phyloP scores from a whole-genome alignment of 139 green algal species.

The Desmodesmus armatus region DNA sequence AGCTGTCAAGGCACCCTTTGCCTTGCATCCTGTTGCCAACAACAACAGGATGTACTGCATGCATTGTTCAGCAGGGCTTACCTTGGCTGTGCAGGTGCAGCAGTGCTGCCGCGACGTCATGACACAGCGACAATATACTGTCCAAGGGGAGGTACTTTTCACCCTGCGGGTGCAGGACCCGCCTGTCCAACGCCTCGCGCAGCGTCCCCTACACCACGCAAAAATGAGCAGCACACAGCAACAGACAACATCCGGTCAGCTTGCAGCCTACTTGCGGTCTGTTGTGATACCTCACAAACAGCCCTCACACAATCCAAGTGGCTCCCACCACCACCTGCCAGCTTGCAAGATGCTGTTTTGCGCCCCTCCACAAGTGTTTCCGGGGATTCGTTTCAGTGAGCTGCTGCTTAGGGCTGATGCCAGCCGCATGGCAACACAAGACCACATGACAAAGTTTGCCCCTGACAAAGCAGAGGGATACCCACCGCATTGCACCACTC shows the following conservation, averaged over 20 bases:
- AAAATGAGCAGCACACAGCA: not conserved
- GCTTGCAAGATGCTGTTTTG: too few relatives aligned
- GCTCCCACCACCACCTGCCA: too few relatives aligned
- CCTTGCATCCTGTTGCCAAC: too few relatives aligned
- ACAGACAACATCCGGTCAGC: too few relatives aligned
- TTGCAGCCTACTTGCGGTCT: too few relatives aligned
- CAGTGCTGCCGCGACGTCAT: slow-evolving; percentile 55
- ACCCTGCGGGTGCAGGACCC: not conserved
- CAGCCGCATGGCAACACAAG: not conserved
- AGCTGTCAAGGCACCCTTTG: too few relatives aligned
- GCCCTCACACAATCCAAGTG: too few relatives aligned
- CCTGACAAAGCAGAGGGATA: not conserved
- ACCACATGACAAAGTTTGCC: too few relatives aligned
- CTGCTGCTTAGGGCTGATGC: not conserved
- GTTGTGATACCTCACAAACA: too few relatives aligned
- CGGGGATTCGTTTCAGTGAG: not conserved
- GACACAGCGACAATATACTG: slow-evolving; percentile 41
- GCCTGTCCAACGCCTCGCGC: slow-evolving; percentile 20
- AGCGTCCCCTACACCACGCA: slow-evolving; percentile 29
- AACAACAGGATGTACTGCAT: too few relatives aligned
- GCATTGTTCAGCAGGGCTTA: too few relatives aligned
- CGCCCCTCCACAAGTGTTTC: not conserved
- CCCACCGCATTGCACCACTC: slow-evolving; percentile 60
- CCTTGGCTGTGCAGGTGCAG: slow-evolving; percentile 59
- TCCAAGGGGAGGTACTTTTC: not conserved